Conservation (phyloP, 2,329 filamentous ascomycete species). For the Herpotrichia juniperi region DNA sequence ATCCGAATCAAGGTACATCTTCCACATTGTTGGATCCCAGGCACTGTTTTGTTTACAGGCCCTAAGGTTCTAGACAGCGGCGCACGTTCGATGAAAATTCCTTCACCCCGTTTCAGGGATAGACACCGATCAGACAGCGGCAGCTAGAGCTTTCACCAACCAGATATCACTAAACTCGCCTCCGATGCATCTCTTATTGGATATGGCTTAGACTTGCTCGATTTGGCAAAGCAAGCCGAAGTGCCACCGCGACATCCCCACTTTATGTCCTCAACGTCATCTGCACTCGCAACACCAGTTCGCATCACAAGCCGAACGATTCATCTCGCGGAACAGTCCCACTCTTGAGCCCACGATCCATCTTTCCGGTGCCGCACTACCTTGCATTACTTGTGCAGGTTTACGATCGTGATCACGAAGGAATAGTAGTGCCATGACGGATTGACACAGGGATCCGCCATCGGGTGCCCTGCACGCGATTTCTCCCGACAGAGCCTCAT, state of each 20-base stretch:
- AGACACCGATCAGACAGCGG: too few relatives aligned
- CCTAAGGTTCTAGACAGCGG: too few relatives aligned
- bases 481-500: constrained; percentile 10
- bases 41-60: too few relatives aligned
- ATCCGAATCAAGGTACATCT: too few relatives aligned
- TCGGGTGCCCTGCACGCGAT: constrained; percentile 17
- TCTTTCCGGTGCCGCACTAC: background rate
- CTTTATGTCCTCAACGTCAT: constrained; percentile 9
- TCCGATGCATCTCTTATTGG: background rate
- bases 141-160: background rate
- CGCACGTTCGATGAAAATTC: too few relatives aligned
- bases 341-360: background rate
- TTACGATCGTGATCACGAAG: background rate
- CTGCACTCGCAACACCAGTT: constrained; percentile 8
- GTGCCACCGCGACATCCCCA: constrained; percentile 11
- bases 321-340: constrained; percentile 1
- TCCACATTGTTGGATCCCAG: too few relatives aligned
- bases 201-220: constrained; percentile 9
- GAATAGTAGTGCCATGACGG: constrained; percentile 23
- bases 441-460: constrained; percentile 19
- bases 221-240: constrained; percentile 26
- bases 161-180: background rate
- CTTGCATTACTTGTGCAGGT: background rate
- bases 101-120: too few relatives aligned
- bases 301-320: constrained; percentile 5